phyloP scores from a whole-genome alignment of 1,284 basidiomycete genomes.

The Pisolithus thermaeus region DNA sequence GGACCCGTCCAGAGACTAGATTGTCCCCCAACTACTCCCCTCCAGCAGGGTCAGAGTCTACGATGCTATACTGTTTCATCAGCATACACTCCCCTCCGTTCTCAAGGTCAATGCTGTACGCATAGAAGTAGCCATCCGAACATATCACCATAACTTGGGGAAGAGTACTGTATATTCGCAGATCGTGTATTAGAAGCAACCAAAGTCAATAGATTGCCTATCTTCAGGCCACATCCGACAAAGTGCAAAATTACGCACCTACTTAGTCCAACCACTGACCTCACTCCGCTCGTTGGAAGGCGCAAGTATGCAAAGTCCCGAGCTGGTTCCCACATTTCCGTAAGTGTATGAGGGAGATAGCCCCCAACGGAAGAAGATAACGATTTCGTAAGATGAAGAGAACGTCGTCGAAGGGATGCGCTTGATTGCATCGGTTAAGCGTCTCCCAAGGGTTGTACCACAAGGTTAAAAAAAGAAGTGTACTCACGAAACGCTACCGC shows the following conservation, averaged over 20 bases:
- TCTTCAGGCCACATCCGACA: background rate
- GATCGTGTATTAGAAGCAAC: background rate
- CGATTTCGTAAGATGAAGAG: constrained; percentile 74
- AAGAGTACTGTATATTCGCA: constrained; percentile 57
- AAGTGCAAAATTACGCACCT: constrained; percentile 47
- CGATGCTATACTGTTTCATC: constrained; percentile 86
- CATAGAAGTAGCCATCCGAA: constrained; percentile 93
- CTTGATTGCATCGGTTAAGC: background rate
- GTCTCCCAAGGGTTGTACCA: background rate
- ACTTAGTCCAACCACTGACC: constrained; percentile 83
- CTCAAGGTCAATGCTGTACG: constrained; percentile 94
- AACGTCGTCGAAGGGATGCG: constrained; percentile 64
- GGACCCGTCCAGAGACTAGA: background rate
- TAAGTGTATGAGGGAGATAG: constrained; percentile 86
- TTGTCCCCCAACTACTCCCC: constrained; percentile 17
- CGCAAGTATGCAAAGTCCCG: constrained; percentile 93
- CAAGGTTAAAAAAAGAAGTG: background rate
- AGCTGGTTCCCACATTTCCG: constrained; percentile 96
- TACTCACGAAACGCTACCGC: constrained; percentile 46
- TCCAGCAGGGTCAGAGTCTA: constrained; percentile 23
- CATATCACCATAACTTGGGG: constrained; percentile 98
- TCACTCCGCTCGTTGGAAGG: constrained; percentile 74
- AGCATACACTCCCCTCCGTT: constrained; percentile 93
- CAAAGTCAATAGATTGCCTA: background rate
- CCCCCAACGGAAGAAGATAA: constrained; percentile 82